These are phyloP conservation scores for Apiotrichum brassicae DNA, from an alignment of 1,284 basidiomycete genomes.

Conservation along the genomic window DNA sequence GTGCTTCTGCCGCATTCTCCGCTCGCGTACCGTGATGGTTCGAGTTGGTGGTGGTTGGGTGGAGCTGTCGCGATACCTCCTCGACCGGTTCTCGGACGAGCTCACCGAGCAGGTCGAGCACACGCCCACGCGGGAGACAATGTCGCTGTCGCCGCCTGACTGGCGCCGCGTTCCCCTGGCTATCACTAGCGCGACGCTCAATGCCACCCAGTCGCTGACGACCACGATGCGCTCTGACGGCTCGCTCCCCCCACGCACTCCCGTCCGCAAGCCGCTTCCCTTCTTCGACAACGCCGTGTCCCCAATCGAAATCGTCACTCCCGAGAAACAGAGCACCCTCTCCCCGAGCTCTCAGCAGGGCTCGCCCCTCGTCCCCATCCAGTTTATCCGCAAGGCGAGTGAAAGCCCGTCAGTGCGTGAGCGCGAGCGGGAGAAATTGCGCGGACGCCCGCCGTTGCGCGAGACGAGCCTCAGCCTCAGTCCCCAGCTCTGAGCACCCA, in stretches of 20 bases:
- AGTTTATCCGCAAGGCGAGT: constrained; percentile 38
- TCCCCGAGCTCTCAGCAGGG: neutral
- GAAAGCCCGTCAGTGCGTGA: constrained; percentile 36
- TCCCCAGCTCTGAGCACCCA: too few relatives aligned
- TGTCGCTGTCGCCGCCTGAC: neutral
- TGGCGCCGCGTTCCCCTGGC: constrained; percentile 7
- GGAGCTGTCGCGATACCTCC: constrained; percentile 81
- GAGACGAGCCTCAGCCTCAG: too few relatives aligned
- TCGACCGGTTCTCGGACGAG: constrained; percentile 73
- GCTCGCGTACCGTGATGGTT: constrained; percentile 92
- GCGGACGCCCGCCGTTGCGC: neutral
- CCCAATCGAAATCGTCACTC: neutral
- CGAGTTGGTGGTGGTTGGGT: constrained; percentile 91
- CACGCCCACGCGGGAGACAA: neutral
- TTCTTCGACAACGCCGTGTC: neutral
- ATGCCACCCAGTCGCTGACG: neutral
- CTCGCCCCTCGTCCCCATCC: constrained; percentile 29
- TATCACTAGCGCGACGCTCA: constrained; percentile 6
- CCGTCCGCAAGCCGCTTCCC: constrained; percentile 2
- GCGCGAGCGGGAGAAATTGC: constrained; percentile 29
- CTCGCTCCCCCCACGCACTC: constrained; percentile 3
- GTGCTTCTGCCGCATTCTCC: constrained; percentile 79
- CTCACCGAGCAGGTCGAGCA: constrained; percentile 46
- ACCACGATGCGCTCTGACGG: neutral
- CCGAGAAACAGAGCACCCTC: neutral